Conservation (phyloP, 345 rosid species). For the Aegle marmelos region DNA sequence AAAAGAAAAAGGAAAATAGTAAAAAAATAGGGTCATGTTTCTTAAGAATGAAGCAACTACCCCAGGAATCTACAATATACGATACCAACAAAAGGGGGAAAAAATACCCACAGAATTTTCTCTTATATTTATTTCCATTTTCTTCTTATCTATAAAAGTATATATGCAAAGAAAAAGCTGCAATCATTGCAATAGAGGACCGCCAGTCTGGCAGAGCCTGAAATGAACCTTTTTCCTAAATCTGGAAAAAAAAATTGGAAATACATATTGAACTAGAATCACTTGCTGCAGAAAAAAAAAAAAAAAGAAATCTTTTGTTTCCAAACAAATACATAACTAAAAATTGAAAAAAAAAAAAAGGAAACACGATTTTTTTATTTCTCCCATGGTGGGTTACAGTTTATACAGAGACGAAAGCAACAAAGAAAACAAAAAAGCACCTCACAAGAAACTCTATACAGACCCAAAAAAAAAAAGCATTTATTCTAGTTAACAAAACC, state of each 20-base stretch:
- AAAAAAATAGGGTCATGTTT: background rate
- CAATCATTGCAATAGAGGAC: slow-evolving; percentile 8
- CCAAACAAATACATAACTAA: background rate
- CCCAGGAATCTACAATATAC: background rate
- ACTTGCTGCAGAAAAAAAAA: background rate
- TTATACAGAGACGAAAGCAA: background rate
- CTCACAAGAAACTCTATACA: background rate
- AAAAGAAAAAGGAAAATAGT: background rate
- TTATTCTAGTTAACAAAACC: background rate
- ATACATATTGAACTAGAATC: background rate
- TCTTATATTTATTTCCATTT: background rate
- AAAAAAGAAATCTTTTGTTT: background rate
- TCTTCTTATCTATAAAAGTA: background rate
- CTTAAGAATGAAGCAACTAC: background rate
- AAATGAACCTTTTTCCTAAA: slow-evolving; percentile 13
- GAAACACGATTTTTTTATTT: background rate
- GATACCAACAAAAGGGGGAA: background rate
- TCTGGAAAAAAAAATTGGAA: slow-evolving; percentile 11
- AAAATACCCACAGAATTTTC: background rate
- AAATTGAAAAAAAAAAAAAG: background rate
- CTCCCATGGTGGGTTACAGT: background rate
- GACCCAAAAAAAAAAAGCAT: background rate
- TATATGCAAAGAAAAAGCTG: slow-evolving; percentile 2
- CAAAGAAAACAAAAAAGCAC: background rate
- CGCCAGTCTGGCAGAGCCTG: slow-evolving; percentile 8